Base-by-base conservation (phyloP, 768 basidiomycete genomes). In the Leccinum sublutescens region DNA sequence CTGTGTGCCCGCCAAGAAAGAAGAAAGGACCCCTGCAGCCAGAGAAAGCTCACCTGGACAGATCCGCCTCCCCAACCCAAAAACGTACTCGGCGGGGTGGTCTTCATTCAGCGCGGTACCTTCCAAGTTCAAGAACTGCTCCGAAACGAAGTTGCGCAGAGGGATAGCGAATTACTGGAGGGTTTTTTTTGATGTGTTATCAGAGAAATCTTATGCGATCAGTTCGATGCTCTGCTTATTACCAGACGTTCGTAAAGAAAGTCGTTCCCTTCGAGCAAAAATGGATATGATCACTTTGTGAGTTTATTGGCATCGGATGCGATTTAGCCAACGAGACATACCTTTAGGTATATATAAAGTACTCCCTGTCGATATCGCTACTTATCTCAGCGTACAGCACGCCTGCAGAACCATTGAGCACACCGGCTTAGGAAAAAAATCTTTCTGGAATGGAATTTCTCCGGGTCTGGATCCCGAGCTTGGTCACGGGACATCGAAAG, bases 121-220 rank as follows among this genome's bases (percentile, higher is more conserved):
- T 10, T 62, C 19, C 1, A 27, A n/a, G 50, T 58, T 40, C 10
- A 66, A 38, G 33, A 65, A 65, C 36, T 62, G 31, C 43, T 63
- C 64, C 11, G 66, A 61, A 6, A 59, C 17, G 21, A 65, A 66
- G 12, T 38, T 29, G 19, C 19, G 61, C 51, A 31, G 61, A 33
- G 6, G 55, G 61, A 29, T 63, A 66, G 2, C 58, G 54, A 21
- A 10, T 17, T 55, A 59, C 55, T 66, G 10, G 5, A 45, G 12
- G 19, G 19, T 19, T 10, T 8, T 10, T 8, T 19, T 43, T 19
- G 4, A 45, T 17, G 17, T n/a, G 8, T 45, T 45, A 5, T 45
- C 12, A 21, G 19, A 6, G 5, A 19, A 11, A 2, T 21, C 0
- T 45, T 1, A 9, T 21, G 8, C 43, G 10, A 45, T 21, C n/a